Conservation (phyloP, 1,284 basidiomycete species). For the Cutaneotrichosporon sp. region DNA sequence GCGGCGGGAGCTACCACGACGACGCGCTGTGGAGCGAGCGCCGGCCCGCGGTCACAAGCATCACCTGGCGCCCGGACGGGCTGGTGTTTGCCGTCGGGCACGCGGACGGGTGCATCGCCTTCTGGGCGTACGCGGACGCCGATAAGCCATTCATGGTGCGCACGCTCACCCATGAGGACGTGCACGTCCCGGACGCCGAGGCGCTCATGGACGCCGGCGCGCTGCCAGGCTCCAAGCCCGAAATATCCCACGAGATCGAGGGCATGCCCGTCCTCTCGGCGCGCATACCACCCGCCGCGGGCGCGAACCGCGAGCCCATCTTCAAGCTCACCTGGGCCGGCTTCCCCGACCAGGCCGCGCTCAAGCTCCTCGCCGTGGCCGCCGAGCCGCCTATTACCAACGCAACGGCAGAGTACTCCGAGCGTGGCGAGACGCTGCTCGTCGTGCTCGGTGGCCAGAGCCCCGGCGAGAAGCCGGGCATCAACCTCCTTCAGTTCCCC, state of each 20-base stretch:
- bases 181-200: conserved; percentile 55
- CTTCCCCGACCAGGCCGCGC: conserved; percentile 60
- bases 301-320: conserved; percentile 68
- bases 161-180: conserved; percentile 62
- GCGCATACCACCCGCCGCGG: conserved; percentile 17
- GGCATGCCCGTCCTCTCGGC: conserved; percentile 23
- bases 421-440: conserved; percentile 68
- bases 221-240: conserved; percentile 26
- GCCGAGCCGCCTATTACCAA: conserved; percentile 38
- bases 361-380: conserved; percentile 35
- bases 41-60: conserved; percentile 67
- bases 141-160: conserved; percentile 77
- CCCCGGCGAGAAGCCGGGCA: conserved; percentile 62
- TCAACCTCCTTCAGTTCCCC: conserved; percentile 72
- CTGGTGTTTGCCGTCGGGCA: conserved; percentile 60
- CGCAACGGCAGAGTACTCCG: conserved; percentile 49
- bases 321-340: conserved; percentile 86
- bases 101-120: conserved; percentile 81
- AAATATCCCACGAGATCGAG: conserved; percentile 28
- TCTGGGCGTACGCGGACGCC: conserved; percentile 82
- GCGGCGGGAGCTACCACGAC: conserved; percentile 66
- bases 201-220: conserved; percentile 52
- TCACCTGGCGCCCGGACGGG: conserved; percentile 66
- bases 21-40: conserved; percentile 67
- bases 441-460: conserved; percentile 75